Conservation (phyloP, 2,329 filamentous ascomycete species). For the Leptoxyphium fumago region DNA sequence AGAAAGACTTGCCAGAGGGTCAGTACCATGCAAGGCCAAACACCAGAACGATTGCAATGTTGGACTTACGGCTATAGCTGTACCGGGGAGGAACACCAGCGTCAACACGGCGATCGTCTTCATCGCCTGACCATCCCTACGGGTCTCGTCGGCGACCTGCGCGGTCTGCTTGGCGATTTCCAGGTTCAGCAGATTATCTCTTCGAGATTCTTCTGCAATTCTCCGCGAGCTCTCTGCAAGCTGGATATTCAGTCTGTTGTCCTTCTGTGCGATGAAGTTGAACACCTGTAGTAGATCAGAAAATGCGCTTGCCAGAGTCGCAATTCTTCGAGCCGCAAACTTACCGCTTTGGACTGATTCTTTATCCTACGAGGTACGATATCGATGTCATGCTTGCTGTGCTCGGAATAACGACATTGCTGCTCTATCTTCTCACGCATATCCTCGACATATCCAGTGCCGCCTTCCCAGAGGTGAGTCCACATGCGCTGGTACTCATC, state of each 20-base stretch:
- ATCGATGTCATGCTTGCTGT: slow-evolving; percentile 18
- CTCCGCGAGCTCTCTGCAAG: slow-evolving; percentile 19
- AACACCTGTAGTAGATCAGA: slow-evolving; percentile 13
- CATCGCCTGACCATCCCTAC: slow-evolving; percentile 28
- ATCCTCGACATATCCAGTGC: slow-evolving; percentile 19
- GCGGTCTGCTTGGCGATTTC: slow-evolving; percentile 21
- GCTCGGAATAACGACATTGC: slow-evolving; percentile 18
- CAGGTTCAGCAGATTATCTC: slow-evolving; percentile 20
- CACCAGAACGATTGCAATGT: neutral
- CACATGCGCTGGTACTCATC: slow-evolving; percentile 18
- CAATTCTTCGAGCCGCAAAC: neutral
- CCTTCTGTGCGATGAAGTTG: slow-evolving; percentile 18
- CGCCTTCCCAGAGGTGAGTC: slow-evolving; percentile 17
- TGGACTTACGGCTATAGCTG: slow-evolving; percentile 18
- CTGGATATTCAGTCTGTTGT: slow-evolving; percentile 20
- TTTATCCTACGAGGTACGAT: slow-evolving; percentile 21
- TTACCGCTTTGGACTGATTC: slow-evolving; percentile 20
- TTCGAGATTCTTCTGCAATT: slow-evolving; percentile 19
- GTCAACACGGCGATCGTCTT: slow-evolving; percentile 32
- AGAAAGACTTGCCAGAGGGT: slow-evolving; percentile 13
- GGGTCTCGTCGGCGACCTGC: slow-evolving; percentile 18
- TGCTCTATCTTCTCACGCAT: slow-evolving; percentile 21
- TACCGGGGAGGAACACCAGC: slow-evolving; percentile 28
- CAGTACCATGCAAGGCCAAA: neutral
- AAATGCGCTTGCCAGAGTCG: neutral